Evolutionary conservation across 2,329 filamentous ascomycete species (phyloP), one percentile per base, ranked within the genome.

Genomic region (Aspergillus intermedius): DNA sequence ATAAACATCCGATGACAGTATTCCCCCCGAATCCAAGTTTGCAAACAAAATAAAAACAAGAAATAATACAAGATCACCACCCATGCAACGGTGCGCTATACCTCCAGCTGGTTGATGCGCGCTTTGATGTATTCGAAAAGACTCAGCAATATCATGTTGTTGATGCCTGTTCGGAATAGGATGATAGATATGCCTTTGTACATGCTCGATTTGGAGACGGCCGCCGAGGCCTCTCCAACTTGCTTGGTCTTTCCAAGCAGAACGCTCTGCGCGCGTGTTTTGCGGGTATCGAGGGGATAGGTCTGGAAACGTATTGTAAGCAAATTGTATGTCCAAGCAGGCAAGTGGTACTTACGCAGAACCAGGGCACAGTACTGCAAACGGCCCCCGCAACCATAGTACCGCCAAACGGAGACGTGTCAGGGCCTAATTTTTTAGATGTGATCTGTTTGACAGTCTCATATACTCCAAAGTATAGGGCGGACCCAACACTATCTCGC

Each of bases 151-250:
- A 75, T 74, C 71, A 75, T 74, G 57, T 75, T 75, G 58, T 75
- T 73, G 22, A 75, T 57, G 6, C 67, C 68, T 3, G 73, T 74
- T 15, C 73, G 71, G 23, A 74, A 54, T 34, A 75, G 63, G 35
- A 74, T 71, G 50, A 75, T 73, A 7, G 73, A 72, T n/a, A 75
- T 56, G 5, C 73, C 73, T 51, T 71, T 74, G 59, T 74, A 75
- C 63, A 72, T 74, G 53, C 70, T 71, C 21, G 69, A 70, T 41
- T 67, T 66, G 43, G 71, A 66, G 1, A 69, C 69, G 1, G 67
- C 67, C 12, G 62, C 52, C 3, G 67, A 66, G 4, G 70, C 66
- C 52, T 72, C 68, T 17, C 67, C 68, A 37, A 72, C 62, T 51
- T 73, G 68, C 45, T 68, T 68, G 25, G 64, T 52, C 48, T 71